Base-by-base conservation (phyloP, 192 early-diverging fungal species). In the Mortierella alpina region DNA sequence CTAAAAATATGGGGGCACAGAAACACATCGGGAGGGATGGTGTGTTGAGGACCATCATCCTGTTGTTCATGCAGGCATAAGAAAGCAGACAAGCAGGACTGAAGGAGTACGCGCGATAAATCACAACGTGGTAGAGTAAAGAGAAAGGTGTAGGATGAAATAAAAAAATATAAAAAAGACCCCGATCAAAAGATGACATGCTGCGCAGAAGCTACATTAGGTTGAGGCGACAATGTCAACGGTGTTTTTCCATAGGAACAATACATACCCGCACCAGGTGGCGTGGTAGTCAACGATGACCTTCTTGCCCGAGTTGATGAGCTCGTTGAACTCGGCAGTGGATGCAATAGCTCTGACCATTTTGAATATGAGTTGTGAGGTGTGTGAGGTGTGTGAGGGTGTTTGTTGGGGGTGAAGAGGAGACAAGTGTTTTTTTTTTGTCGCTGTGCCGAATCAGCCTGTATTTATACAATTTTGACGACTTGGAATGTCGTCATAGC, bases 221-320 rank as follows among this genome's bases (percentile, higher is more conserved):
- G 31, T 31, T 31, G 39, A 57, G 18, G 12, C 14, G 39, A 42
- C 17, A 54, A 56, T 22, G 45, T 23, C 57, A 45, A 52, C 42
- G 59, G 61, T 44, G 54, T 40, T 47, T 18, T 42, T 54, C 9
- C 0, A 50, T 5, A 59, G 7, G 18, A 7, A 17, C 40, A 66
- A 55, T 22, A 72, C 76, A 62, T 79, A 79, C 76, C 76, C 93
- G 84, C 96, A 97, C 96, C 96, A 96, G 67, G 75, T 84, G 57
- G 93, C 95, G 57, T 85, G 84, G 84, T 92, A 96, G 74, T 96
- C 93, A 49, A 96, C 90, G 50, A 92, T 89, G 66, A 87, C 89
- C 84, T 84, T 78, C 67, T 71, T 72, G 62, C 64, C 76, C n/a
- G 76, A 79, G 44, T n/a, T 15, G 53, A 89, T 86, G 55, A 77